A percentile compares a stretch with the other conserved stretches of the same genome.
Evolutionary conservation across 306 rosid genomes (phyloP).

Genomic region (Delonix regia): DNA sequence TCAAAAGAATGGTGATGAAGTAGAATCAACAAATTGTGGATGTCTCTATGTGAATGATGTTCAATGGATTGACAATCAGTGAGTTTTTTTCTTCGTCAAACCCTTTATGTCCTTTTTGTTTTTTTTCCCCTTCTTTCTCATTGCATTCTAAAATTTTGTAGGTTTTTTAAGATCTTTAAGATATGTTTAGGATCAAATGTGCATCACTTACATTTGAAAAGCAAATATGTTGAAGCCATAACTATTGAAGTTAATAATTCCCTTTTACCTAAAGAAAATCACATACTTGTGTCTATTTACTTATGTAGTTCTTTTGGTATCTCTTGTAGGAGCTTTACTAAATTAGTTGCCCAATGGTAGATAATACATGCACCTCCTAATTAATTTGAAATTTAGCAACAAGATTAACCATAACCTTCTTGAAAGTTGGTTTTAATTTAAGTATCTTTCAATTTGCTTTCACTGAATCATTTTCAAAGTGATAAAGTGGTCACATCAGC

Average conservation of each 20-base stretch:
- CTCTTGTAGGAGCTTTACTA: background rate
- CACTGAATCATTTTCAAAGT: background rate
- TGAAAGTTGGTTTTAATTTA: background rate
- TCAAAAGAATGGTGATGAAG: conserved; percentile 60
- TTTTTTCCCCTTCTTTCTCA: background rate
- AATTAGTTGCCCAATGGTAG: background rate
- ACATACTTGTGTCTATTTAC: background rate
- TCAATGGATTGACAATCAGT: conserved; percentile 95
- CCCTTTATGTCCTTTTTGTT: background rate
- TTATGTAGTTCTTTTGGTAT: background rate
- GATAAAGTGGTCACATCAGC: background rate
- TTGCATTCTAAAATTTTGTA: background rate
- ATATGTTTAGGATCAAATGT: background rate
- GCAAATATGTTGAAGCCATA: conserved; percentile 4
- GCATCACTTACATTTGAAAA: background rate
- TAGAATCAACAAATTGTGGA: conserved; percentile 65
- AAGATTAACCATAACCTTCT: background rate
- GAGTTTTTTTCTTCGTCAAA: conserved; percentile 33
- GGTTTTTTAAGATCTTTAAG: background rate
- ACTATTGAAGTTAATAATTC: too few relatives aligned
- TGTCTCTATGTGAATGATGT: conserved; percentile 94
- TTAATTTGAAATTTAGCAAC: background rate
- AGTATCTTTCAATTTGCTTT: conserved; percentile 1
- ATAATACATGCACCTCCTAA: background rate
- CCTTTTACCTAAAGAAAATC: too few relatives aligned